Conservation (phyloP, 345 rosid genomes). For the Ceriops zippeliana region DNA sequence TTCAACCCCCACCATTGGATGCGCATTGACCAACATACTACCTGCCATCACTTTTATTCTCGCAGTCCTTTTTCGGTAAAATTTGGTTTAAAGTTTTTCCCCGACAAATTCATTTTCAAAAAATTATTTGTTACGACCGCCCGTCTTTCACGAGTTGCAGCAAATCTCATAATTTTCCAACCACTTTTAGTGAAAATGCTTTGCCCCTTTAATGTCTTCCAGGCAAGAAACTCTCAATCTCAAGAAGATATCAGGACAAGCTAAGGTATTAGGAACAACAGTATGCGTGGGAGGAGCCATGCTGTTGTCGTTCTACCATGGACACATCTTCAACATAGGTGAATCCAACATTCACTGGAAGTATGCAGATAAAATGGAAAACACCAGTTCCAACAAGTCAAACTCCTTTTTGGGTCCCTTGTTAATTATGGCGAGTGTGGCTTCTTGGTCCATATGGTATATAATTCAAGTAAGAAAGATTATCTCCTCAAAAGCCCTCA, state of each 20-base stretch:
- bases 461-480: slow-evolving; percentile 56
- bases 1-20: slow-evolving; percentile 77
- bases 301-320: slow-evolving; percentile 87
- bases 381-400: slow-evolving; percentile 22
- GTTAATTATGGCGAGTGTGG: slow-evolving; percentile 50
- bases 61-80: slow-evolving; percentile 68
- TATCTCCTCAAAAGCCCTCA: not conserved
- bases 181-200: not conserved
- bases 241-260: slow-evolving; percentile 60
- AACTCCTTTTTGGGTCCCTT: slow-evolving; percentile 60
- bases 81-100: not conserved
- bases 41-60: slow-evolving; percentile 78
- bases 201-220: not conserved
- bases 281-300: slow-evolving; percentile 89
- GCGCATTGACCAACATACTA: slow-evolving; percentile 71
- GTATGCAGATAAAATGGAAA: slow-evolving; percentile 44
- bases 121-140: not conserved
- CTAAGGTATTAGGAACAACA: slow-evolving; percentile 70
- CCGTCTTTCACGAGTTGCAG: too few species aligned
- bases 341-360: slow-evolving; percentile 73
- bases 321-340: slow-evolving; percentile 47
- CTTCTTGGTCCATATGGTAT: slow-evolving; percentile 75
- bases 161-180: too few species aligned
- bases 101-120: not conserved
- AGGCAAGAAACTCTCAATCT: slow-evolving; percentile 76